Conservation (phyloP, 345 rosid species). For the Lagerstroemia speciosa region DNA sequence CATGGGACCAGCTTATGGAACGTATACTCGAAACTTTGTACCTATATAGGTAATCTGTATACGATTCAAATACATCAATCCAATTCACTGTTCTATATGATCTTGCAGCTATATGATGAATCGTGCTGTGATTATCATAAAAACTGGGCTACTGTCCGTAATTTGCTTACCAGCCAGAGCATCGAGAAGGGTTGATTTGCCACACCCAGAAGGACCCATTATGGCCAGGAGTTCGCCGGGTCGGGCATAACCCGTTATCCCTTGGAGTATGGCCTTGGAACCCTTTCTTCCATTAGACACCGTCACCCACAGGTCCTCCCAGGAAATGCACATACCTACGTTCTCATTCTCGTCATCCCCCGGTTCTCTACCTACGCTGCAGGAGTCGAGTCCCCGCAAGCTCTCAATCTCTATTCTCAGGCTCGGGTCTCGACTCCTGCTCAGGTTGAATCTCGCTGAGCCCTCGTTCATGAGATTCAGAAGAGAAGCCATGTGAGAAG, state of each 20-base stretch:
- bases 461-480: no score
- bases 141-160: no score
- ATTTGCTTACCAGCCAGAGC: constrained; percentile 23
- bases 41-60: no score
- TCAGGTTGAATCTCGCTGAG: no score
- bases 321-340: constrained; percentile 23
- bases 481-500: no score
- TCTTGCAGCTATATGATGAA: no score
- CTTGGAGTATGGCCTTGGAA: not conserved
- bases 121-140: no score
- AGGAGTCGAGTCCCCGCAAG: not conserved
- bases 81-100: no score
- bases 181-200: constrained; percentile 37
- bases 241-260: constrained; percentile 33
- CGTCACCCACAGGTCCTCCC: constrained; percentile 35
- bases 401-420: not conserved
- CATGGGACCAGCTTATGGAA: no score
- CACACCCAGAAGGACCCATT: constrained; percentile 60
- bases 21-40: no score
- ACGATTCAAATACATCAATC: no score
- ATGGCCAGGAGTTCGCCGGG: constrained; percentile 46
- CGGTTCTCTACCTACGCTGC: not conserved
- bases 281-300: constrained; percentile 13
- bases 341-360: not conserved
- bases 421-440: no score